Evolutionary conservation across 1,284 basidiomycete species (phyloP), one percentile per base, ranked within the genome.

Genomic region (Cystobasidium slooffiae): DNA sequence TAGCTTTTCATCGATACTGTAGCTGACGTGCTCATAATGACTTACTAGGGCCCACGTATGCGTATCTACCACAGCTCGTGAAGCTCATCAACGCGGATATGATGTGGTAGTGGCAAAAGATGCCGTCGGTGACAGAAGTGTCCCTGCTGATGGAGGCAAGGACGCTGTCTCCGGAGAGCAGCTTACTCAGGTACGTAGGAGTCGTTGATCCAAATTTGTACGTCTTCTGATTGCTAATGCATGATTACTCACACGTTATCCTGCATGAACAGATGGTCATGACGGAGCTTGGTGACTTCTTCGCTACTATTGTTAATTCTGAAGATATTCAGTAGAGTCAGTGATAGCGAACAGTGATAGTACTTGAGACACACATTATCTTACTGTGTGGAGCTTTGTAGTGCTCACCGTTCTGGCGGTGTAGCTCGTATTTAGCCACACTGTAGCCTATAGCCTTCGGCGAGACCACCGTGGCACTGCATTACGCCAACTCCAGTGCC

Each of bases 21-120:
- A 56, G 31, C 7, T 14, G 39, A 55, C 3, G 18, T 6, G 46
- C 52, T 8, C n/a, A 39, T 1, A 46, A 44, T 39, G 18, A 52
- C 49, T 22, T 39, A 12, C 37, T 52, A 73, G 62, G 70, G 52
- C 62, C 18, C 70, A 73, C 24, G 70, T 73, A 7, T 73, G 70
- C 51, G 70, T 73, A 6, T 65, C 62, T 12, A 73, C 70, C 5
- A 73, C 70, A 39, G 70, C 70, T 18, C 56, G 70, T 44, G 70
- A 73, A 59, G 70, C 70, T 12, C 62, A 65, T 41, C 70, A 73
- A 63, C 56, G 10, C 9, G 70, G 70, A 20, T 73, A 73, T 61
- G 70, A 73, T 49, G 70, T 73, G 10, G 44, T 73, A 24, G 55
- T 73, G 31, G 70, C 55, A 10, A 66, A 61, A 66, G 70, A 73